phyloP scores from a whole-genome alignment of 2,329 filamentous ascomycete genomes.

The Penicillium sp. region DNA sequence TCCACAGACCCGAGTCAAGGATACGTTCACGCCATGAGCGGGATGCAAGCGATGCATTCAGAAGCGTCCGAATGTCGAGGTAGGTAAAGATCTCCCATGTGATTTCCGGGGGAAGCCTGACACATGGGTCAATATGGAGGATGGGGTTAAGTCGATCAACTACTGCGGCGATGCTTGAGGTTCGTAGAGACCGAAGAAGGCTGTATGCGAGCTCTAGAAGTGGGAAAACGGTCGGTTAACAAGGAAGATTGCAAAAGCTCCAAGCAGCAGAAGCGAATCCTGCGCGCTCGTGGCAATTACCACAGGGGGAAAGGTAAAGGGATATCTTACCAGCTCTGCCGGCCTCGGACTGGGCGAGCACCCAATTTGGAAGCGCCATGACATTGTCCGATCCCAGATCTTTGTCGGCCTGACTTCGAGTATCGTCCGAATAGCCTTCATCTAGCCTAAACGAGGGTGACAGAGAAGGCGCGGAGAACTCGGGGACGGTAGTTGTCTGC shows the following conservation, averaged over 20 bases:
- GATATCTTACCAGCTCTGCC: conserved; percentile 54
- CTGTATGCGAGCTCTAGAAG: conserved; percentile 73
- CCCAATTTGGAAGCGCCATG: conserved; percentile 54
- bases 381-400: conserved; percentile 41
- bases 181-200: conserved; percentile 74
- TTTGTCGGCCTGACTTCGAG: conserved; percentile 49
- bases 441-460: conserved; percentile 62
- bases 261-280: neutral
- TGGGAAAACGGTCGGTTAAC: conserved; percentile 20
- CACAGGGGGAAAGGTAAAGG: neutral
- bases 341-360: conserved; percentile 54
- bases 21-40: conserved; percentile 79
- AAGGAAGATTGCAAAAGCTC: conserved; percentile 6
- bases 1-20: conserved; percentile 83
- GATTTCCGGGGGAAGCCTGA: conserved; percentile 83
- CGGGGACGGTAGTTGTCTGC: conserved; percentile 29
- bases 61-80: conserved; percentile 75
- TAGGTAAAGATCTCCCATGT: conserved; percentile 86
- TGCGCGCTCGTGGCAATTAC: neutral
- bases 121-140: conserved; percentile 89
- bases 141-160: conserved; percentile 77
- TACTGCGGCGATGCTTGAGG: conserved; percentile 74
- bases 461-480: conserved; percentile 31
- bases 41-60: conserved; percentile 76
- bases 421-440: conserved; percentile 84